phyloP scores from a whole-genome alignment of 192 early-diverging fungal genomes.

The Piromyces finnis region DNA sequence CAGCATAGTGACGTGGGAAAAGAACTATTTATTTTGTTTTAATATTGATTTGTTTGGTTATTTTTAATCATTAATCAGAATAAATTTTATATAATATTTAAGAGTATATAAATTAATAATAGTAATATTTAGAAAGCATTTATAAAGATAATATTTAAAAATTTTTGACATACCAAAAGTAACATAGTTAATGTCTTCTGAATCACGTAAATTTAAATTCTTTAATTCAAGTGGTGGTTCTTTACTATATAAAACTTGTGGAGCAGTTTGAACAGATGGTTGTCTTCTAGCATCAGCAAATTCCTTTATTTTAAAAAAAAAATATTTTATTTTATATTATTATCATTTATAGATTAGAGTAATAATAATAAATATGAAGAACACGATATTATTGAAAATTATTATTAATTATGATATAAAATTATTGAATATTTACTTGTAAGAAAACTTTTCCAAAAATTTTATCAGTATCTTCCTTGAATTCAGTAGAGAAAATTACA shows the following conservation, averaged over 20 bases:
- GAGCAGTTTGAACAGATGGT: conserved; percentile 78
- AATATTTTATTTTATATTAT: too few species aligned
- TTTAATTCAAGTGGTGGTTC: conserved; percentile 91
- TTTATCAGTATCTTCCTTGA: conserved; percentile 93
- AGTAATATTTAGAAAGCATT: too few species aligned
- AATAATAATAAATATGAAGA: too few species aligned
- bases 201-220: conserved; percentile 50
- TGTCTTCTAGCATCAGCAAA: conserved; percentile 95
- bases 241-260: conserved; percentile 82
- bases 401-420: too few species aligned
- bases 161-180: conserved; percentile 86
- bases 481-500: conserved; percentile 88
- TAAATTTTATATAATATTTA: too few species aligned
- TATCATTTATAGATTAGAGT: too few species aligned
- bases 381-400: too few species aligned
- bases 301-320: conserved; percentile 53
- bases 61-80: too few species aligned
- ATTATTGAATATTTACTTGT: conserved; percentile 60
- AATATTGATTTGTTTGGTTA: too few species aligned
- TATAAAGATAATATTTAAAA: too few species aligned
- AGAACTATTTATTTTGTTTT: conserved; percentile 52
- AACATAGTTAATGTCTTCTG: conserved; percentile 78
- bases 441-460: conserved; percentile 93
- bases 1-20: conserved; percentile 76
- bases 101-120: too few species aligned